Conservation (phyloP, 2,329 filamentous ascomycete genomes). For the Cladosporium sp. region DNA sequence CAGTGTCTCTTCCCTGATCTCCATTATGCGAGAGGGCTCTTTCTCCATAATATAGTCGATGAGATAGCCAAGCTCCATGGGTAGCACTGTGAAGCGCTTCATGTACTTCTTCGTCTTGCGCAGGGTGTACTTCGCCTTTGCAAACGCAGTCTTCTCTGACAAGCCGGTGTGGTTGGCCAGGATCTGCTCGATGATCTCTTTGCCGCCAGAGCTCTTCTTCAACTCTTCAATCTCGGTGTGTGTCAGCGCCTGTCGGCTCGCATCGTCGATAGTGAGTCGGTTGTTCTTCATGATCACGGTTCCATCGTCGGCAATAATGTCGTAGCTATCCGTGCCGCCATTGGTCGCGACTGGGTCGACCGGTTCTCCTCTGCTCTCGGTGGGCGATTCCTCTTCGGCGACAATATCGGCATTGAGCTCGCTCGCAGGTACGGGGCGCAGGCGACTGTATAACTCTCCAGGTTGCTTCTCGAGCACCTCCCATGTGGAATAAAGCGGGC, state of each 20-base stretch:
- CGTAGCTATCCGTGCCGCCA: slow-evolving; percentile 37
- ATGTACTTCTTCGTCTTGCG: slow-evolving; percentile 94
- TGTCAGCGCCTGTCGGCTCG: slow-evolving; percentile 72
- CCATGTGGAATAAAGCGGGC: slow-evolving; percentile 89
- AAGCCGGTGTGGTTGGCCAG: slow-evolving; percentile 85
- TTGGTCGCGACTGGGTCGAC: slow-evolving; percentile 20
- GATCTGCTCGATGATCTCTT: slow-evolving; percentile 90
- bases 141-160: slow-evolving; percentile 92
- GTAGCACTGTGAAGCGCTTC: slow-evolving; percentile 80
- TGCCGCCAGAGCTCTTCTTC: slow-evolving; percentile 72
- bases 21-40: slow-evolving; percentile 78
- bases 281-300: slow-evolving; percentile 62
- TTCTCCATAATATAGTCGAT: slow-evolving; percentile 78
- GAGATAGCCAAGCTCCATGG: slow-evolving; percentile 76
- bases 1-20: slow-evolving; percentile 81
- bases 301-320: slow-evolving; percentile 52
- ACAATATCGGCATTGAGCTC: slow-evolving; percentile 81
- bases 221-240: slow-evolving; percentile 71
- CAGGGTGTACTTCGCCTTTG: slow-evolving; percentile 92
- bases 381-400: slow-evolving; percentile 55
- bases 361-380: slow-evolving; percentile 36
- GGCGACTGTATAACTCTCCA: slow-evolving; percentile 64
- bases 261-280: slow-evolving; percentile 64
- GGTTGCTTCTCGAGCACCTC: slow-evolving; percentile 75
- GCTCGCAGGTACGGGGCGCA: slow-evolving; percentile 76